Conservation (phyloP, 768 basidiomycete genomes). For the Ephemerocybe angulata region DNA sequence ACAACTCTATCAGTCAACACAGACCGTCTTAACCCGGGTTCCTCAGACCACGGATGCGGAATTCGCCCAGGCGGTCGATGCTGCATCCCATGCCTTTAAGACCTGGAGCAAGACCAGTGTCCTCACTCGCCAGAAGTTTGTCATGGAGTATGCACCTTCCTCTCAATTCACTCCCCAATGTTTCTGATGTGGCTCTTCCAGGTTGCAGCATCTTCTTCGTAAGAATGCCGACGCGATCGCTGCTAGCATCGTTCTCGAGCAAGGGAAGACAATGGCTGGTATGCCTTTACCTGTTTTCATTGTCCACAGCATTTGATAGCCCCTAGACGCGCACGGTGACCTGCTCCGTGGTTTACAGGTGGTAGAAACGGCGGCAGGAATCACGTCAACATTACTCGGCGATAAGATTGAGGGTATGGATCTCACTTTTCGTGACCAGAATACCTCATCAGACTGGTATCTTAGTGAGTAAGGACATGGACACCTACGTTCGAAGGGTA, state of each 20-base stretch:
- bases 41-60: slow-evolving; percentile 83
- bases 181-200: slow-evolving; percentile 25
- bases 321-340: slow-evolving; percentile 88
- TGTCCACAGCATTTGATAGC: slow-evolving; percentile 1
- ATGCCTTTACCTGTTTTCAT: slow-evolving; percentile 10
- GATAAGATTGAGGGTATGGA: slow-evolving; percentile 84
- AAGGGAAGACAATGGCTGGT: slow-evolving; percentile 92
- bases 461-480: slow-evolving; percentile 92
- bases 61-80: slow-evolving; percentile 78
- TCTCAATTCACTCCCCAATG: slow-evolving; percentile 3
- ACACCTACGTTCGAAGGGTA: slow-evolving; percentile 79
- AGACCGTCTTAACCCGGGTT: slow-evolving; percentile 83
- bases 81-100: slow-evolving; percentile 82
- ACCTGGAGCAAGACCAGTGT: slow-evolving; percentile 86
- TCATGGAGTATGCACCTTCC: slow-evolving; percentile 67
- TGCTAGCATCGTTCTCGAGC: slow-evolving; percentile 86
- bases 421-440: slow-evolving; percentile 15
- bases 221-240: slow-evolving; percentile 85
- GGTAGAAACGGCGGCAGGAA: slow-evolving; percentile 73
- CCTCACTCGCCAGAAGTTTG: slow-evolving; percentile 82
- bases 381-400: slow-evolving; percentile 82
- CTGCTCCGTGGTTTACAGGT: slow-evolving; percentile 90
- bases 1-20: slow-evolving; percentile 62
- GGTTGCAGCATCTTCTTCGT: slow-evolving; percentile 84
- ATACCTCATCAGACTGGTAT: background rate